A percentile compares a stretch with the other conserved stretches of the same genome.
Evolutionary conservation across 768 basidiomycete species (phyloP).

Genomic region (Cyclocybe cylindracea): DNA sequence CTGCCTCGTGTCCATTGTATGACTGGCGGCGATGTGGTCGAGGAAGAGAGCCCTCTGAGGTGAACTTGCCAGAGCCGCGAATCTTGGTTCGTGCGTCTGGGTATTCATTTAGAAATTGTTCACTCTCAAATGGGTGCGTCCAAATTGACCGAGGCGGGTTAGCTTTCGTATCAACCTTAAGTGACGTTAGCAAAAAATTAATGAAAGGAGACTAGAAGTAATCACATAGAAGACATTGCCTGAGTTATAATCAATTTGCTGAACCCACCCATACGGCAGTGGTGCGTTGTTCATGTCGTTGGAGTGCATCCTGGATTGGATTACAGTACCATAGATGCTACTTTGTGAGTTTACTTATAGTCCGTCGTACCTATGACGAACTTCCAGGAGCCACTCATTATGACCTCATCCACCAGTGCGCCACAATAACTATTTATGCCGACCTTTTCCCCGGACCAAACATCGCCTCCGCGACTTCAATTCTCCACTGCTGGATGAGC

Average conservation of each 20-base stretch:
- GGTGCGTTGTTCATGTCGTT: conserved; percentile 15
- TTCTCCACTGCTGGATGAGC: no score
- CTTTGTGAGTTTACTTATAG: neutral
- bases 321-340: neutral
- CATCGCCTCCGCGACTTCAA: no score
- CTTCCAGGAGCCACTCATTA: conserved; percentile 1
- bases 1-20: conserved; percentile 21
- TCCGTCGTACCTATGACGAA: conserved; percentile 9
- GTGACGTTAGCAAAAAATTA: neutral
- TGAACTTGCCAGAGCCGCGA: conserved; percentile 4
- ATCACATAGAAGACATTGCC: conserved; percentile 53
- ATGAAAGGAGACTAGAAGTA: neutral
- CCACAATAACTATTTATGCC: no score
- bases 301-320: conserved; percentile 3
- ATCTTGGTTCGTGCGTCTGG: conserved; percentile 46
- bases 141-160: conserved; percentile 68
- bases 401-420: conserved; percentile 11
- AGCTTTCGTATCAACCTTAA: conserved; percentile 63
- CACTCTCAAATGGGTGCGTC: conserved; percentile 74
- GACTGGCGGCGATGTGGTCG: conserved; percentile 25
- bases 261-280: conserved; percentile 60
- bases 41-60: neutral
- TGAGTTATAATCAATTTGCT: conserved; percentile 42
- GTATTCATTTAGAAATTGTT: conserved; percentile 58
- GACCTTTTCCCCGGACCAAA: no score